A percentile compares a stretch with the other conserved stretches of the same genome.
phyloP scores from a whole-genome alignment of 305 asterid species.

The Ajuga reptans region DNA sequence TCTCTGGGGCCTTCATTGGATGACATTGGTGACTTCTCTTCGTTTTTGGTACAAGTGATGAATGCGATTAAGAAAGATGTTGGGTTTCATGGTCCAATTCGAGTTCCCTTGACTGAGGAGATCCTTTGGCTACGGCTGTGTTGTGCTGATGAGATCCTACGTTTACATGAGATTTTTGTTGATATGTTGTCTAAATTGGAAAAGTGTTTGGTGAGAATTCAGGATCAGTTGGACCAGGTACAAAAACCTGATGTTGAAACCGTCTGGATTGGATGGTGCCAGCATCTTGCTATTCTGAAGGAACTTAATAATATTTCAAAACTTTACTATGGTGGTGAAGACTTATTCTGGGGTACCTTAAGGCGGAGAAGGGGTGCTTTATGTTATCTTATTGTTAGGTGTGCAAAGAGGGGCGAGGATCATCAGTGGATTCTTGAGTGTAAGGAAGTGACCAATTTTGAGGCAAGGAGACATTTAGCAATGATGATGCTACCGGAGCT shows the following conservation, averaged over 20 bases:
- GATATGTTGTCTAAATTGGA: conserved; percentile 49
- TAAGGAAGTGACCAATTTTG: conserved; percentile 75
- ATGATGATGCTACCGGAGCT: conserved; percentile 75
- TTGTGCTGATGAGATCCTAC: conserved; percentile 33
- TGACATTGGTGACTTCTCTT: conserved; percentile 51
- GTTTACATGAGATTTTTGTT: conserved; percentile 32
- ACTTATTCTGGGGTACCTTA: conserved; percentile 54
- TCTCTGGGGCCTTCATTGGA: conserved; percentile 25
- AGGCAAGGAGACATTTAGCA: conserved; percentile 79
- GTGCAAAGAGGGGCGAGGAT: conserved; percentile 62
- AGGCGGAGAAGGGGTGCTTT: conserved; percentile 48
- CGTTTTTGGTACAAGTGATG: conserved; percentile 36
- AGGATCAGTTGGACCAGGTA: conserved; percentile 31
- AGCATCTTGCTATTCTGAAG: conserved; percentile 59
- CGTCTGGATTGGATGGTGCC: conserved; percentile 38
- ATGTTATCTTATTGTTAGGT: conserved; percentile 52
- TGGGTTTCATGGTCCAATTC: conserved; percentile 24
- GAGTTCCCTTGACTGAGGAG: conserved; percentile 34
- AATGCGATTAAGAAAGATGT: conserved; percentile 25
- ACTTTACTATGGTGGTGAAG: conserved; percentile 47
- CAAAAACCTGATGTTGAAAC: conserved; percentile 30
- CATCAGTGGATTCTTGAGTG: conserved; percentile 62
- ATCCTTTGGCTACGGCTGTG: conserved; percentile 18
- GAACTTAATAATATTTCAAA: conserved; percentile 54
- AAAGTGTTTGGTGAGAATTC: conserved; percentile 45